Conservation (phyloP, 768 basidiomycete genomes). For the Leucocoprinus leucothites region DNA sequence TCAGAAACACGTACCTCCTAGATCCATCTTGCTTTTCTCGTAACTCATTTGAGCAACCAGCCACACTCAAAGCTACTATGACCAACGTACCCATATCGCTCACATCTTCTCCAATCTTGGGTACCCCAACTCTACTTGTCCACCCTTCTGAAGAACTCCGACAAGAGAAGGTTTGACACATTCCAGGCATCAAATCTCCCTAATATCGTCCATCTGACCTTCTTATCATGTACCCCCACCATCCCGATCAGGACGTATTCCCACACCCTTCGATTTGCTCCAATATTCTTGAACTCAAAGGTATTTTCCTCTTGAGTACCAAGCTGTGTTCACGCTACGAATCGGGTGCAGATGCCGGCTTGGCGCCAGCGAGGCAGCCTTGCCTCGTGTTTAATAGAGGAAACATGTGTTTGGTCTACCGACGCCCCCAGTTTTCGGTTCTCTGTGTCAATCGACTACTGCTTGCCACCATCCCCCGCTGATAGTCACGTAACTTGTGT, state of each 20-base stretch:
- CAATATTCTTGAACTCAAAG: neutral
- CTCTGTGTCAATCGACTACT: neutral
- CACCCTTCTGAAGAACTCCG: neutral
- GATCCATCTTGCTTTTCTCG: neutral
- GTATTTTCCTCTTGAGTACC: neutral
- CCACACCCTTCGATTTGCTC: conserved; percentile 9
- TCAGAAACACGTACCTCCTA: conserved; percentile 5
- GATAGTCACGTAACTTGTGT: neutral
- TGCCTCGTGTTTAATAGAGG: too few relatives aligned
- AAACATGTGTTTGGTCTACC: neutral
- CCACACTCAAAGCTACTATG: neutral
- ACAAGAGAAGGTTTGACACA: neutral
- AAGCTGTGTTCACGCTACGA: neutral
- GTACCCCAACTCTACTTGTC: neutral
- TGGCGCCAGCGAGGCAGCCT: neutral
- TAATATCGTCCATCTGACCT: conserved; percentile 1
- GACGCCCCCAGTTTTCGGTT: neutral
- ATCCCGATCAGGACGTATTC: conserved; percentile 1
- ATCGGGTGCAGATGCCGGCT: neutral
- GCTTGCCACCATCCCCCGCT: neutral
- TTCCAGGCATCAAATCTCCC: neutral
- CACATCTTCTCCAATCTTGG: neutral
- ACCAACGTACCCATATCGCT: neutral
- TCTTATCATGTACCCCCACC: neutral
- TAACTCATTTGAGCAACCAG: neutral